Base-by-base conservation (phyloP, 2,329 filamentous ascomycete species). In the Aspergillus sp. region DNA sequence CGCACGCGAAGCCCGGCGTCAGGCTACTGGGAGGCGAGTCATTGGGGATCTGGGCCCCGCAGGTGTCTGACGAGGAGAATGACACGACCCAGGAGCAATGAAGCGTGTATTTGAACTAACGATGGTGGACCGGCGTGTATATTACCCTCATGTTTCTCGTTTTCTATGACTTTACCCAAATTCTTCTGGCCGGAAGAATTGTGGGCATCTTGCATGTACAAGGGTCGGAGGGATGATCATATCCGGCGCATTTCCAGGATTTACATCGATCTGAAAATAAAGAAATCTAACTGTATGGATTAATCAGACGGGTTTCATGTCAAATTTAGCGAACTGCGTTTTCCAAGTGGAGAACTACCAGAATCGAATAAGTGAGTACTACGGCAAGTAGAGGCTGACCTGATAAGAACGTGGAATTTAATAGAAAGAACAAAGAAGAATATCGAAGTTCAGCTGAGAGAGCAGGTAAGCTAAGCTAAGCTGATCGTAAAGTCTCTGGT, bases 1-100 rank as follows among this genome's bases (percentile, higher is more conserved):
- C 85, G 27, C 81, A 69, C n/a, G 71, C 74, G 64, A 77, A 75
- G 66, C 74, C 73, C 63, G 77, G 72, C 51, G 77, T 80, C 73
- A 77, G 76, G 73, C 65, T 71, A 8, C 60, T 69, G 19, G 69
- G 70, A 57, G 75, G 75, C 23, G 75, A 75, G 61, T 73, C 68
- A 17, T 59, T 78, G 44, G 73, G 70, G 15, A 70, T 80, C 53
- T 80, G 78, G 78, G 70, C 75, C 51, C 71, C 77, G 17, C 64
- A 68, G 27, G 59, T 68, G n/a, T 55, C 67, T 0, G 67, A 68
- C 5, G 72, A 73, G 13, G 71, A 73, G 17, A 54, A 60, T 7
- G 64, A 58, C 38, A 54, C 25, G 11, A 23, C 25, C 25, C 17
- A 10, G 64, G 36, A 57, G 49, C n/a, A 59, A 50, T 48, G 41